Conservation (phyloP, 306 rosid species). For the Boehmeria nivea region DNA sequence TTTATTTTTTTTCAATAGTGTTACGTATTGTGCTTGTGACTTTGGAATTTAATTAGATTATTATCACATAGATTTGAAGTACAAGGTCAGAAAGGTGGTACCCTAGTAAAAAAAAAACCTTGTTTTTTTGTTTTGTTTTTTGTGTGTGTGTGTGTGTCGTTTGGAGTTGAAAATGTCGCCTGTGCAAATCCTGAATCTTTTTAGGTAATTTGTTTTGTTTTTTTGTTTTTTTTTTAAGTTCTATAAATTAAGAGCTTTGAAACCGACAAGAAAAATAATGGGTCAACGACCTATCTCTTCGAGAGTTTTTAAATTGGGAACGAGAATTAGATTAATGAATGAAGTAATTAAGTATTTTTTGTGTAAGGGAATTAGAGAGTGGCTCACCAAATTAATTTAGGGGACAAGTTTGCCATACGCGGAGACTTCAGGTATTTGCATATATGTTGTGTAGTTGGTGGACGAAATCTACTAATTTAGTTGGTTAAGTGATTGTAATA, state of each 20-base stretch:
- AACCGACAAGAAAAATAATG: not conserved
- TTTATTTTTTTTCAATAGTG: not conserved
- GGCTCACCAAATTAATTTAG: constrained; percentile 46
- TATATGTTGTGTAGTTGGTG: constrained; percentile 24
- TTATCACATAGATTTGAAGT: not conserved
- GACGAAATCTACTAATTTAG: not conserved
- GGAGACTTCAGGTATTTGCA: constrained; percentile 5
- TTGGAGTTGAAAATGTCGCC: not conserved
- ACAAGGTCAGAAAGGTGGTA: constrained; percentile 18
- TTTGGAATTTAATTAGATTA: not conserved
- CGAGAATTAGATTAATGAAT: constrained; percentile 16
- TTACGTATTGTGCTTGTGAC: not conserved
- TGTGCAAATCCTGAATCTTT: not conserved
- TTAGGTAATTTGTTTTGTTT: not conserved
- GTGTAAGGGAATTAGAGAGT: constrained; percentile 18
- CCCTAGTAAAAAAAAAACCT: no score
- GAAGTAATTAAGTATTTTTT: constrained; percentile 11
- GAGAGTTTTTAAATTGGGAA: not conserved
- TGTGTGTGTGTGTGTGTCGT: no score
- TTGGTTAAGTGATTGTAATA: not conserved
- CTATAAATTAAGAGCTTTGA: not conserved
- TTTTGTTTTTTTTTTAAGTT: no score
- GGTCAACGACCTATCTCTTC: constrained; percentile 20
- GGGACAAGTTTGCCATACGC: constrained; percentile 9
- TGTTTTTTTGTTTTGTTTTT: no score